A percentile compares a stretch with the other conserved stretches of the same genome.
These are phyloP conservation scores for Aurantiochytrium sp. DNA, from an alignment of 108 stramenopile species.

Conservation along the genomic window DNA sequence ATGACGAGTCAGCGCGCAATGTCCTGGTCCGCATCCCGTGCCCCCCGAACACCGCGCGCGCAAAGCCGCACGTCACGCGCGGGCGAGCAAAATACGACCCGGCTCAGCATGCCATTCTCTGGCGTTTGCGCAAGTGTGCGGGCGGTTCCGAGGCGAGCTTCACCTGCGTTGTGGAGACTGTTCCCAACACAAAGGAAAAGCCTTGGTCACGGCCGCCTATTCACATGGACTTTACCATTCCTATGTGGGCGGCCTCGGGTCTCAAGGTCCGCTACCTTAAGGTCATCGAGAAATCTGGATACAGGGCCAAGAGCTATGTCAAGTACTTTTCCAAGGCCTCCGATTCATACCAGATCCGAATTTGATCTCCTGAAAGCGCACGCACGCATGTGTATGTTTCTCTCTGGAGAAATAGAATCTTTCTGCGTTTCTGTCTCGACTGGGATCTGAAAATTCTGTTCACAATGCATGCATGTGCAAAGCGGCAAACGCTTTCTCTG, in stretches of 20 bases:
- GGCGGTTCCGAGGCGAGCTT: constrained; percentile 87
- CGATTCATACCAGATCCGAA: constrained; percentile 86
- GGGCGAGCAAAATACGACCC: constrained; percentile 95
- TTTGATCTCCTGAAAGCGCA: constrained; percentile 45
- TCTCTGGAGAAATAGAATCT: too few relatives aligned
- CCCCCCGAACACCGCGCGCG: constrained; percentile 89
- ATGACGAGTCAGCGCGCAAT: constrained; percentile 82
- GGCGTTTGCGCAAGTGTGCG: constrained; percentile 88
- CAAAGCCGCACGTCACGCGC: constrained; percentile 78
- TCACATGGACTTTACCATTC: constrained; percentile 90
- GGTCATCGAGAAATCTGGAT: constrained; percentile 94
- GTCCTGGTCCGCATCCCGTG: constrained; percentile 94
- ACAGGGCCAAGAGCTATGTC: constrained; percentile 92
- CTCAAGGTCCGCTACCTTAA: constrained; percentile 93
- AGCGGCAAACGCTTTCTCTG: too few relatives aligned
- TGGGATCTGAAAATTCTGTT: too few relatives aligned
- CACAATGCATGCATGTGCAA: too few relatives aligned
- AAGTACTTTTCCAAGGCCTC: constrained; percentile 90
- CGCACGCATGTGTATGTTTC: too few relatives aligned
- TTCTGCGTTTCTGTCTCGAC: too few relatives aligned
- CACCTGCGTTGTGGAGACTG: constrained; percentile 82
- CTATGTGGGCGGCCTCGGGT: constrained; percentile 94
- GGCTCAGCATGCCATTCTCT: constrained; percentile 91
- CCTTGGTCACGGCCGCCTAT: constrained; percentile 94
- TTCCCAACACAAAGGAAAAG: constrained; percentile 82